Evolutionary conservation across 2,329 filamentous ascomycete species (phyloP).

Genomic region (Rhytidhysteron rufulum): DNA sequence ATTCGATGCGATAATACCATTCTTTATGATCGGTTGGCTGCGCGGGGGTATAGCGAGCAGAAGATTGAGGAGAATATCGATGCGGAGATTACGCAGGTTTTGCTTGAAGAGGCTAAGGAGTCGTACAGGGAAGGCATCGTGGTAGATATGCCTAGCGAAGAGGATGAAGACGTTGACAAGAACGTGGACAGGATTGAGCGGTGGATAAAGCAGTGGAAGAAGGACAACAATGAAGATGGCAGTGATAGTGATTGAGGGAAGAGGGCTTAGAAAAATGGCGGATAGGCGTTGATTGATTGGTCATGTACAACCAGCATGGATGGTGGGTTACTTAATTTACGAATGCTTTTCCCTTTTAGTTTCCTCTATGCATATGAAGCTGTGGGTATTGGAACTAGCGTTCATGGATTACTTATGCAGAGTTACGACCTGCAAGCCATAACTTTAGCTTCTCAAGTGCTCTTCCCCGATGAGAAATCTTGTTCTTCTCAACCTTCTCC

Average conservation of each 20-base stretch:
- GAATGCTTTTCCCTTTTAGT: no score
- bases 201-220: slow-evolving; percentile 82
- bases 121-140: slow-evolving; percentile 84
- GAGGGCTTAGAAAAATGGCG: slow-evolving; percentile 5
- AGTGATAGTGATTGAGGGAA: slow-evolving; percentile 7
- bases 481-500: slow-evolving; percentile 83
- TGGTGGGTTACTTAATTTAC: no score
- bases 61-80: slow-evolving; percentile 97
- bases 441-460: slow-evolving; percentile 82
- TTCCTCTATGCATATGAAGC: no score
- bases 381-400: no score
- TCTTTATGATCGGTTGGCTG: slow-evolving; percentile 78
- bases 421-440: slow-evolving; percentile 68
- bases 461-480: slow-evolving; percentile 83
- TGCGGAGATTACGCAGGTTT: slow-evolving; percentile 94
- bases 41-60: slow-evolving; percentile 73
- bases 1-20: slow-evolving; percentile 74
- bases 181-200: slow-evolving; percentile 80
- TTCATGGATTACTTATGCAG: no score
- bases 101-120: slow-evolving; percentile 85
- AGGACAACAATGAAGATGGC: slow-evolving; percentile 50
- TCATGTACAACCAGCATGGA: no score
- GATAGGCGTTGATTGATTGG: no score
- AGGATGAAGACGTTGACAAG: slow-evolving; percentile 73
- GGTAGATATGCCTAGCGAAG: slow-evolving; percentile 81